These are phyloP conservation scores for Parietaria judaica DNA, from an alignment of 306 rosid genomes.

Conservation along the genomic window DNA sequence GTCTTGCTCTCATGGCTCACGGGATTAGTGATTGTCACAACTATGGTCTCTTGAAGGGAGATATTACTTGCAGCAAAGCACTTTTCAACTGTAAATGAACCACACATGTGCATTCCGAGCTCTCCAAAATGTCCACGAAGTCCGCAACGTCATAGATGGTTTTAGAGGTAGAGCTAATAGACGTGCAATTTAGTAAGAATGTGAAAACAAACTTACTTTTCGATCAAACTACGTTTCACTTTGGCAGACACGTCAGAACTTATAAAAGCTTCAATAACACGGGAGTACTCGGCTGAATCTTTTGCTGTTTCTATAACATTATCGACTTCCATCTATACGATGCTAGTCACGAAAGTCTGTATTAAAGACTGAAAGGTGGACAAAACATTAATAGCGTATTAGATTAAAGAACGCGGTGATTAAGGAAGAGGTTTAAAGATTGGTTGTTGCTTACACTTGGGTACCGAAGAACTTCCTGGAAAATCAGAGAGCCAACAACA, in stretches of 20 bases:
- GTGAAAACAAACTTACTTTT: constrained; percentile 38
- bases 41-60: constrained; percentile 68
- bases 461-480: constrained; percentile 56
- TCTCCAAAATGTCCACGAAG: constrained; percentile 73
- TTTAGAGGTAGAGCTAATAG: constrained; percentile 5
- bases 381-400: constrained; percentile 2
- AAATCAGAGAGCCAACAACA: constrained; percentile 75
- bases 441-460: constrained; percentile 24
- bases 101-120: constrained; percentile 53
- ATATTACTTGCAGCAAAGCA: constrained; percentile 60
- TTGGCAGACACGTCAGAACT: constrained; percentile 65
- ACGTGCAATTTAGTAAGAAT: constrained; percentile 15
- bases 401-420: constrained; percentile 7
- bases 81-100: constrained; percentile 76
- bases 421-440: not conserved
- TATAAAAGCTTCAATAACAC: constrained; percentile 75
- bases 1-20: no score
- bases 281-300: constrained; percentile 57
- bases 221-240: constrained; percentile 56
- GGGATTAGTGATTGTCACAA: no score
- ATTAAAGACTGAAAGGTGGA: constrained; percentile 47
- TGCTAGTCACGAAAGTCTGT: constrained; percentile 59
- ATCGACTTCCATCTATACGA: constrained; percentile 50
- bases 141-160: constrained; percentile 33
- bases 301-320: constrained; percentile 56